These are phyloP conservation scores for Pilobolus umbonatus DNA, from an alignment of 192 early-diverging fungal species.

Conservation along the genomic window DNA sequence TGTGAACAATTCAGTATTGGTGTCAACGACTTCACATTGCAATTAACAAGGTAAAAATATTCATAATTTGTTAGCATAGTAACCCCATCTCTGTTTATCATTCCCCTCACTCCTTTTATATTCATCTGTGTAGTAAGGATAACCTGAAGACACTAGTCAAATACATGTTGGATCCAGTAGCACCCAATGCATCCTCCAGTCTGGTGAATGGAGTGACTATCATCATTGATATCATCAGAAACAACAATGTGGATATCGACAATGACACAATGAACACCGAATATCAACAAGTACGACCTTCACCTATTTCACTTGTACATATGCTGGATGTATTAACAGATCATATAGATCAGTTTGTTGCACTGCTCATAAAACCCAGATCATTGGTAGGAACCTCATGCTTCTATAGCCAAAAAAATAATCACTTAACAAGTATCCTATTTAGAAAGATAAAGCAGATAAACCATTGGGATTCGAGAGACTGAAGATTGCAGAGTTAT, in stretches of 20 bases:
- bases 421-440: too few species aligned
- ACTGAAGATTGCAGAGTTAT: slow-evolving; percentile 93
- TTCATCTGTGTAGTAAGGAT: slow-evolving; percentile 48
- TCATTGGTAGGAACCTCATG: slow-evolving; percentile 50
- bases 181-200: slow-evolving; percentile 77
- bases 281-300: slow-evolving; percentile 3
- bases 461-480: slow-evolving; percentile 86
- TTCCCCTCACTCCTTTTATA: background rate
- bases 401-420: slow-evolving; percentile 36
- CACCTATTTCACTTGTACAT: slow-evolving; percentile 64
- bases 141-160: slow-evolving; percentile 70
- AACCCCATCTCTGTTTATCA: background rate
- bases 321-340: slow-evolving; percentile 81
- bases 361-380: slow-evolving; percentile 70
- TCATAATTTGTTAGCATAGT: background rate
- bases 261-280: slow-evolving; percentile 23
- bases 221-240: slow-evolving; percentile 95
- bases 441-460: slow-evolving; percentile 49
- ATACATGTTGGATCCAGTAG: slow-evolving; percentile 81
- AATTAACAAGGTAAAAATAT: slow-evolving; percentile 25
- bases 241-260: slow-evolving; percentile 67
- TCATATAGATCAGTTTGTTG: slow-evolving; percentile 71
- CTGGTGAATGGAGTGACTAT: slow-evolving; percentile 93
- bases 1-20: slow-evolving; percentile 30
- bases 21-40: slow-evolving; percentile 27